Evolutionary conservation across 805 yeast genomes (phyloP).

Genomic region (Candida coquimbonensis): DNA sequence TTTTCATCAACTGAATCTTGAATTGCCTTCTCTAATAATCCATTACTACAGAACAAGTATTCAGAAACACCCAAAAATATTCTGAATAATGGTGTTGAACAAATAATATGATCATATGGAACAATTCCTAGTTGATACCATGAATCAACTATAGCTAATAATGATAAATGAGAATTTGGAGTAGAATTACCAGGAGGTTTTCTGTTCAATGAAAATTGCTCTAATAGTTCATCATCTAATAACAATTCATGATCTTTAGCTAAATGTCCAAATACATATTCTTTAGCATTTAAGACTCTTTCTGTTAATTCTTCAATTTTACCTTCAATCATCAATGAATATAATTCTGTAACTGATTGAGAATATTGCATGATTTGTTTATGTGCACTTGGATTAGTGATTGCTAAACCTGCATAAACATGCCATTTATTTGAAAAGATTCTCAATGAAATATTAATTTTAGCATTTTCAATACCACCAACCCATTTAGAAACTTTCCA

Average conservation of each 20-base stretch:
- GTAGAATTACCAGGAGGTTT: constrained; percentile 57
- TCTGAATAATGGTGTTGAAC: constrained; percentile 90
- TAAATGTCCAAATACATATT: constrained; percentile 68
- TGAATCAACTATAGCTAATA: constrained; percentile 87
- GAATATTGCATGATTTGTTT: constrained; percentile 87
- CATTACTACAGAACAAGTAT: constrained; percentile 80
- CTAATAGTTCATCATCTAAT: constrained; percentile 72
- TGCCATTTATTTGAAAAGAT: constrained; percentile 95
- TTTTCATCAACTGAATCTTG: constrained; percentile 60
- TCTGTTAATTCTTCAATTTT: constrained; percentile 48
- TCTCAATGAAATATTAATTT: constrained; percentile 84
- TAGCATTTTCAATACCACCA: constrained; percentile 95
- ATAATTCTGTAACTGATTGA: constrained; percentile 72
- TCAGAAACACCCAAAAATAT: constrained; percentile 93
- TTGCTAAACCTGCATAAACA: constrained; percentile 95
- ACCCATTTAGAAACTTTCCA: constrained; percentile 84
- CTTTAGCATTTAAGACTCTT: constrained; percentile 60
- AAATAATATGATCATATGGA: constrained; percentile 95
- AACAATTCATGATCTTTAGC: constrained; percentile 49
- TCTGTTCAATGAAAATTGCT: constrained; percentile 68
- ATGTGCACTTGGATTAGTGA: constrained; percentile 92
- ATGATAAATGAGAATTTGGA: constrained; percentile 85
- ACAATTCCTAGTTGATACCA: constrained; percentile 82
- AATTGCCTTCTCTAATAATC: constrained; percentile 72
- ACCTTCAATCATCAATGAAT: constrained; percentile 73